phyloP scores from a whole-genome alignment of 2,329 filamentous ascomycete genomes.

The Curvularia lunata region DNA sequence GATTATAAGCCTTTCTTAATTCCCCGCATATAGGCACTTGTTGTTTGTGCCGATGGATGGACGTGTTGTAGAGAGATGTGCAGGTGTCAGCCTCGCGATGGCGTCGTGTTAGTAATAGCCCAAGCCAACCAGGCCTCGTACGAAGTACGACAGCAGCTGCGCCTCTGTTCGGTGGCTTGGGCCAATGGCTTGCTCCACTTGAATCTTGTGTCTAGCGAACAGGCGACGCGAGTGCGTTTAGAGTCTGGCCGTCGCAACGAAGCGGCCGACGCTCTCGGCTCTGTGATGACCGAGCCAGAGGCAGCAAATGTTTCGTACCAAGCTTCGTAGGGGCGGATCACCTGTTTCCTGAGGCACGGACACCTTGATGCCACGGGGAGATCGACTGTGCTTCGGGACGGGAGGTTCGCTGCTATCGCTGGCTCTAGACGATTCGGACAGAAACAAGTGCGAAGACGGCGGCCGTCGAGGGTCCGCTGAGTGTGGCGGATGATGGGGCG shows the following conservation, averaged over 20 bases:
- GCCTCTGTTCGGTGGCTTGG: constrained; percentile 20
- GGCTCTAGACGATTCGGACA: not conserved
- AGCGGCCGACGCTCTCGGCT: constrained; percentile 13
- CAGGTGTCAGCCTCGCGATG: not conserved
- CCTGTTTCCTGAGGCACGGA: constrained; percentile 27
- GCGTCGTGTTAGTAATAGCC: constrained; percentile 5
- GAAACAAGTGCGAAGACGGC: constrained; percentile 5
- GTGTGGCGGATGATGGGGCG: constrained; percentile 19
- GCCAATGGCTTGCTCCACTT: not conserved
- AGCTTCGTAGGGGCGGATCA: constrained; percentile 24
- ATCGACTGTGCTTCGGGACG: constrained; percentile 2
- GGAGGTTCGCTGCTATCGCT: not conserved
- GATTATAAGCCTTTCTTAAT: constrained; percentile 7
- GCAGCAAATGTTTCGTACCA: constrained; percentile 28
- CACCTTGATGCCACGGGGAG: not conserved
- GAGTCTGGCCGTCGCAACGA: constrained; percentile 9
- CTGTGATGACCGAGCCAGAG: constrained; percentile 3
- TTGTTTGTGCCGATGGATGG: not conserved
- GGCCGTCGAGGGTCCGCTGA: not conserved
- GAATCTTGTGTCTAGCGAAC: not conserved
- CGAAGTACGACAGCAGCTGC: constrained; percentile 17
- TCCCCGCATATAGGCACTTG: constrained; percentile 27
- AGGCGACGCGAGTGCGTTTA: constrained; percentile 6
- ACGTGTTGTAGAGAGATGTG: not conserved
- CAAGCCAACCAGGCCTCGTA: constrained; percentile 23